A percentile compares a stretch with the other conserved stretches of the same genome.
Conservation (phyloP, 306 rosid genomes). For the Vachellia collinsii region DNA sequence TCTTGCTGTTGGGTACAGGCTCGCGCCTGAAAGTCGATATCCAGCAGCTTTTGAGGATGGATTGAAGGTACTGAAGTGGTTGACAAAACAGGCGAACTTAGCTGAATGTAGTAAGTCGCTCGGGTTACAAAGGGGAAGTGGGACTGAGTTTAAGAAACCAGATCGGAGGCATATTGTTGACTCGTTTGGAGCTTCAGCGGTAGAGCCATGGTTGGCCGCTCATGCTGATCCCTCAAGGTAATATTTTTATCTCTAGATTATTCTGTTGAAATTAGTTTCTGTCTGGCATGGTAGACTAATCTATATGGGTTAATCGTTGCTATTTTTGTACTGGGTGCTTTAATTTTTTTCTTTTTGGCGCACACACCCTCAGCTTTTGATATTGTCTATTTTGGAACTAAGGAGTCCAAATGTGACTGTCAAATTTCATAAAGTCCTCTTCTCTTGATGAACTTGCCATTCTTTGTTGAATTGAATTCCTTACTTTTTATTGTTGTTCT, state of each 20-base stretch:
- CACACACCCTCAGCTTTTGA: neutral
- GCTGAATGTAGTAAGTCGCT: conserved; percentile 84
- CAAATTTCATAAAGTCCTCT: neutral
- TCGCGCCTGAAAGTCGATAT: conserved; percentile 86
- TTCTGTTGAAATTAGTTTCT: conserved; percentile 2
- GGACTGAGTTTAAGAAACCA: conserved; percentile 61
- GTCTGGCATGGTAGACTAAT: conserved; percentile 8
- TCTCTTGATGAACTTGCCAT: neutral
- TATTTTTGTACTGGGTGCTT: conserved; percentile 30
- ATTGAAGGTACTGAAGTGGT: conserved; percentile 86
- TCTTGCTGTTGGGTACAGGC: conserved; percentile 78
- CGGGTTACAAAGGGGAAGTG: conserved; percentile 51
- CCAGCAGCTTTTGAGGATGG: conserved; percentile 97
- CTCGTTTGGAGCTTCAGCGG: conserved; percentile 82
- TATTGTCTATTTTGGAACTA: neutral
- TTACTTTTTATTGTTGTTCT: conserved; percentile 1
- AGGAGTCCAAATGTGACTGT: neutral
- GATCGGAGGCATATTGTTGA: conserved; percentile 79
- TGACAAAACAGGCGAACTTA: conserved; percentile 90
- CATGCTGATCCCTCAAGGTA: conserved; percentile 95
- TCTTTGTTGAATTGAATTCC: neutral
- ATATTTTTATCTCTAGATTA: conserved; percentile 25
- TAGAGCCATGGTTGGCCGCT: conserved; percentile 96
- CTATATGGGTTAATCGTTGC: conserved; percentile 8
- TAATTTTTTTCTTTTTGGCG: neutral